A percentile compares a stretch with the other conserved stretches of the same genome.
phyloP scores from a whole-genome alignment of 768 basidiomycete species.

The Peribolospora baueri region DNA sequence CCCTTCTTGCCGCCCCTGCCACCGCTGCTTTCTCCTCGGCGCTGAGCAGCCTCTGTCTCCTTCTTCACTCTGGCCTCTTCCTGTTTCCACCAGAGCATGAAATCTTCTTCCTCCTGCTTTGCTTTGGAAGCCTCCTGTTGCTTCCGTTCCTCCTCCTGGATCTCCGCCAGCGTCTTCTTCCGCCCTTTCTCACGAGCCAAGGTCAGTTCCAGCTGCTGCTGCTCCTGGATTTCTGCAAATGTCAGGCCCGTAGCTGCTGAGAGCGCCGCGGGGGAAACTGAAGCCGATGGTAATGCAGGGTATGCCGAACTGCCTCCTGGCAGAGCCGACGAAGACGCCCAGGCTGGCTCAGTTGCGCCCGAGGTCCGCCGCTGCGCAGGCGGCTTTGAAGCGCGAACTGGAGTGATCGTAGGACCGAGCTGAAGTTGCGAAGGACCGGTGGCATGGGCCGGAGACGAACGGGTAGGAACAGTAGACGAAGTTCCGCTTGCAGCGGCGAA shows the following conservation, averaged over 20 bases:
- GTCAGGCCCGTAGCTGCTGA: background rate
- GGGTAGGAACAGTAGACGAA: no score
- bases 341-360: no score
- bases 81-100: background rate
- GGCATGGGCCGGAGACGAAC: no score
- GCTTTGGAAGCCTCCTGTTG: background rate
- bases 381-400: no score
- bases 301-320: background rate
- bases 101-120: background rate
- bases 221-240: conserved; percentile 11
- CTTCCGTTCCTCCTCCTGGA: conserved; percentile 12
- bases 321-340: no score
- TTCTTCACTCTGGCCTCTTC: conserved; percentile 8
- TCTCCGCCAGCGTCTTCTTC: conserved; percentile 10
- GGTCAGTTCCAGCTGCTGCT: conserved; percentile 7
- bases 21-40: no score
- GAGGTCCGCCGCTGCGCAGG: no score
- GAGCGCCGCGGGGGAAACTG: background rate
- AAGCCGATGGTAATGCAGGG: conserved; percentile 1
- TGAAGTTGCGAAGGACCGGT: no score
- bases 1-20: no score
- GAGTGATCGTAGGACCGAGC: no score
- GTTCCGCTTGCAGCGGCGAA: no score
- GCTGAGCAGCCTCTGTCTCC: background rate
- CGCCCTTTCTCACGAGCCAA: conserved; percentile 2